These are phyloP conservation scores for Dianthus caryophyllus DNA, from an alignment of 148 eudicot genomes.

Conservation along the genomic window DNA sequence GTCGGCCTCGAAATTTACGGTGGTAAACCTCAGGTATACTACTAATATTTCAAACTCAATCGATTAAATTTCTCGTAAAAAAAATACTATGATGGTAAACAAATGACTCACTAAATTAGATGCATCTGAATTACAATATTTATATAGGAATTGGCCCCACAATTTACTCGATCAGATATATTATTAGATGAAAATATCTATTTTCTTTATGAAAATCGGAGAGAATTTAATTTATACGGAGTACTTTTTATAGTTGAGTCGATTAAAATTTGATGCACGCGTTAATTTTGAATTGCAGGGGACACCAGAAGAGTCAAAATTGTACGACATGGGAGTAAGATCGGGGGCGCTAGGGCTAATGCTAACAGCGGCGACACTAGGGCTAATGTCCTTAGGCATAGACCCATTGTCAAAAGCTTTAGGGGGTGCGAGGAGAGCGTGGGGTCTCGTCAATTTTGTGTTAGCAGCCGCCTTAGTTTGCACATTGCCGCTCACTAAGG, in stretches of 20 bases:
- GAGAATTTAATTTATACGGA: too few relatives aligned
- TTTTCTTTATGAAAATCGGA: too few relatives aligned
- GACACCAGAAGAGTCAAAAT: not conserved
- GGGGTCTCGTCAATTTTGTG: slow-evolving; percentile 66
- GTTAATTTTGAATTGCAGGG: slow-evolving; percentile 20
- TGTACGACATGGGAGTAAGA: slow-evolving; percentile 58
- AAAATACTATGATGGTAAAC: too few relatives aligned
- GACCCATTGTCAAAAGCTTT: slow-evolving; percentile 37
- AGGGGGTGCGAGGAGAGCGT: slow-evolving; percentile 50
- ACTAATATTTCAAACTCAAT: not conserved
- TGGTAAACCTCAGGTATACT: slow-evolving; percentile 35
- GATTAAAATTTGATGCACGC: too few relatives aligned
- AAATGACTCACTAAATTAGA: too few relatives aligned
- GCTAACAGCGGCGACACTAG: slow-evolving; percentile 61
- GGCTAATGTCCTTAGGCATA: slow-evolving; percentile 42
- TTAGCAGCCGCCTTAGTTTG: slow-evolving; percentile 47
- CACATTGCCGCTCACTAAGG: slow-evolving; percentile 52
- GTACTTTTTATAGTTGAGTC: too few relatives aligned
- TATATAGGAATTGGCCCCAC: too few relatives aligned
- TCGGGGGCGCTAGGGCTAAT: slow-evolving; percentile 70
- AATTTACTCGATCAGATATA: too few relatives aligned
- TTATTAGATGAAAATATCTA: too few relatives aligned
- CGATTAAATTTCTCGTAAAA: too few relatives aligned
- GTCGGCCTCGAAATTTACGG: slow-evolving; percentile 73
- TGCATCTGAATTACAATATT: too few relatives aligned